These are phyloP conservation scores for Aspergillus sclerotialis DNA, from an alignment of 2,329 filamentous ascomycete species.

Conservation along the genomic window DNA sequence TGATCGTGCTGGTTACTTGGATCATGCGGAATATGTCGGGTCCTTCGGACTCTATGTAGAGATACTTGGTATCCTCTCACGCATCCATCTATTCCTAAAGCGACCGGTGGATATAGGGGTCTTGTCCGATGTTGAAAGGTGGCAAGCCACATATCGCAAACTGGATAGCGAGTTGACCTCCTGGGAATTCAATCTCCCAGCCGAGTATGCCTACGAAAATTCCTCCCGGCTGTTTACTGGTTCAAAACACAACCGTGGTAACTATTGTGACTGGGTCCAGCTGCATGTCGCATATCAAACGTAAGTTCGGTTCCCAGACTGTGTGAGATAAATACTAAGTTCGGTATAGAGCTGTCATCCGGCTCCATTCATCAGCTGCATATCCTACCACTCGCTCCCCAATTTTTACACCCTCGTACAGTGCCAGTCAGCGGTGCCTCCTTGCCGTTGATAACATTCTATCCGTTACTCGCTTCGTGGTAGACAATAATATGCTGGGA, in stretches of 20 bases:
- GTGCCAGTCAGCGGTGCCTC: conserved; percentile 75
- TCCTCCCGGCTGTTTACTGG: conserved; percentile 69
- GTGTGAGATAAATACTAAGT: conserved; percentile 15
- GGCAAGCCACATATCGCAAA: conserved; percentile 81
- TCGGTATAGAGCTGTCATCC: conserved; percentile 61
- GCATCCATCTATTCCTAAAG: conserved; percentile 83
- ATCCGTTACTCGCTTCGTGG: conserved; percentile 69
- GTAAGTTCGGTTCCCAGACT: no score
- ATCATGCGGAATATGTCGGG: conserved; percentile 72
- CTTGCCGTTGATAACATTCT: conserved; percentile 77
- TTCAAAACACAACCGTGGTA: conserved; percentile 56
- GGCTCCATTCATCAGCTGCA: conserved; percentile 83
- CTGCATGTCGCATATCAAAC: conserved; percentile 86
- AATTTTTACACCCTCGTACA: conserved; percentile 84
- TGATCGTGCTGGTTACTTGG: conserved; percentile 54
- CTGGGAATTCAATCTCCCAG: conserved; percentile 78
- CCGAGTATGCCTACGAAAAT: conserved; percentile 66
- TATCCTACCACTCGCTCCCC: conserved; percentile 84
- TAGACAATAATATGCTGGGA: conserved; percentile 64
- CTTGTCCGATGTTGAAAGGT: conserved; percentile 75
- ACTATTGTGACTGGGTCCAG: conserved; percentile 84
- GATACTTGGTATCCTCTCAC: conserved; percentile 76
- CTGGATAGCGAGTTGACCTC: conserved; percentile 71
- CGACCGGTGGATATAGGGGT: conserved; percentile 83
- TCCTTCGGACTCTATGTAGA: conserved; percentile 88